Conservation (phyloP, 805 yeast species). For the Starmerella etchellsii region DNA sequence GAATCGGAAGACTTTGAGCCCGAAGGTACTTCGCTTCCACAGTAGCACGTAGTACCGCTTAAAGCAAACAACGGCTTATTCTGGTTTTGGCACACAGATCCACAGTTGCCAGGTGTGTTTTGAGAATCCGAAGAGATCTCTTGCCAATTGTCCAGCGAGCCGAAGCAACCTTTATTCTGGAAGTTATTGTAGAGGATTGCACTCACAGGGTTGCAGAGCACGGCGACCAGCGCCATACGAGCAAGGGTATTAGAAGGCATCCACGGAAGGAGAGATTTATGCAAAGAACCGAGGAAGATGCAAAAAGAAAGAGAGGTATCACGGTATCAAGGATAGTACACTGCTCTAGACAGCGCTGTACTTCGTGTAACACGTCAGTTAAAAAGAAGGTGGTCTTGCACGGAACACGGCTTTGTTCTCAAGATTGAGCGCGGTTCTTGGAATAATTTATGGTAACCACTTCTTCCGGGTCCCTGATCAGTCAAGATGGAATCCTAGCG, state of each 20-base stretch:
- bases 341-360: too few species aligned
- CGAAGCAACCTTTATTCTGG: conserved; percentile 31
- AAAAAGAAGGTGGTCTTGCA: too few species aligned
- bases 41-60: conserved; percentile 45
- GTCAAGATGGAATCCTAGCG: too few species aligned
- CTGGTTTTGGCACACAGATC: conserved; percentile 31
- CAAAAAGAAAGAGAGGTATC: background rate
- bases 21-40: conserved; percentile 41
- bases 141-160: conserved; percentile 29
- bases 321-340: background rate
- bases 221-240: conserved; percentile 10
- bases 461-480: too few species aligned
- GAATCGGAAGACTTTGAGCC: conserved; percentile 26
- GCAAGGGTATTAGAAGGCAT: background rate
- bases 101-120: conserved; percentile 26
- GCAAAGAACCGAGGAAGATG: background rate
- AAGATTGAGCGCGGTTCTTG: too few species aligned
- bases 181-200: conserved; percentile 7
- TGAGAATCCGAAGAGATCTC: conserved; percentile 42
- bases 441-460: too few species aligned
- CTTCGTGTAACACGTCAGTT: too few species aligned
- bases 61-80: conserved; percentile 40
- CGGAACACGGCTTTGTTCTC: too few species aligned
- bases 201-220: background rate
- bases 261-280: background rate